Conservation (phyloP, 2,329 filamentous ascomycete genomes). For the Cladobotryum mycophilum region DNA sequence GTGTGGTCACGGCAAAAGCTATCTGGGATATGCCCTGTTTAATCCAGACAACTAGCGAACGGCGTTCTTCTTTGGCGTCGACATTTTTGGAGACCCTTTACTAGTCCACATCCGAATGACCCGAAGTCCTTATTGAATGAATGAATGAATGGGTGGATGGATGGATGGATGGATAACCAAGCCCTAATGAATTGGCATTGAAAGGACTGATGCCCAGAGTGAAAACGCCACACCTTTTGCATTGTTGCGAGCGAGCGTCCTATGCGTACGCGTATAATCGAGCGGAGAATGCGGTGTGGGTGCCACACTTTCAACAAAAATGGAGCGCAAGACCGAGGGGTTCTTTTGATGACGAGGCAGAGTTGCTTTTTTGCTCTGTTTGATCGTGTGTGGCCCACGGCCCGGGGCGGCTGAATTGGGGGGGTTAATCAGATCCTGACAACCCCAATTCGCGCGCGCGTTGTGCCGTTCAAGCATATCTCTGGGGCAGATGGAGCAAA, state of each 20-base stretch:
- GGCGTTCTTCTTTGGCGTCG: conserved; percentile 7
- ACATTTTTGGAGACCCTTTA: conserved; percentile 8
- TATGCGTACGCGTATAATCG: background rate
- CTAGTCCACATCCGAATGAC: conserved; percentile 6
- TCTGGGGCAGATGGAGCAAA: too few species aligned
- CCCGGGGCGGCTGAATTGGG: conserved; percentile 12
- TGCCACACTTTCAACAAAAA: conserved; percentile 3
- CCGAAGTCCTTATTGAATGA: background rate
- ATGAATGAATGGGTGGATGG: background rate
- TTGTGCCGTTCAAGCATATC: too few species aligned
- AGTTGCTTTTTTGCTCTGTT: background rate
- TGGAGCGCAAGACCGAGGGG: conserved; percentile 8
- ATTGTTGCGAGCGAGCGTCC: background rate
- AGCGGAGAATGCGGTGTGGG: background rate
- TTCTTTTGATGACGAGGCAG: conserved; percentile 9
- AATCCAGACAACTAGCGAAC: conserved; percentile 3
- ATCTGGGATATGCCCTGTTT: background rate
- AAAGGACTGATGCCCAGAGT: conserved; percentile 6
- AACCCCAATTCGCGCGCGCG: conserved; percentile 8
- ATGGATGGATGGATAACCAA: background rate
- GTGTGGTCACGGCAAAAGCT: conserved; percentile 1
- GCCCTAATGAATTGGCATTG: conserved; percentile 1
- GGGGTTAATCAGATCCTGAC: conserved; percentile 12
- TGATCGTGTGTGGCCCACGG: conserved; percentile 11
- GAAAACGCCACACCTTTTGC: background rate